phyloP scores from a whole-genome alignment of 768 basidiomycete species.

The Tephrocybe sp. region DNA sequence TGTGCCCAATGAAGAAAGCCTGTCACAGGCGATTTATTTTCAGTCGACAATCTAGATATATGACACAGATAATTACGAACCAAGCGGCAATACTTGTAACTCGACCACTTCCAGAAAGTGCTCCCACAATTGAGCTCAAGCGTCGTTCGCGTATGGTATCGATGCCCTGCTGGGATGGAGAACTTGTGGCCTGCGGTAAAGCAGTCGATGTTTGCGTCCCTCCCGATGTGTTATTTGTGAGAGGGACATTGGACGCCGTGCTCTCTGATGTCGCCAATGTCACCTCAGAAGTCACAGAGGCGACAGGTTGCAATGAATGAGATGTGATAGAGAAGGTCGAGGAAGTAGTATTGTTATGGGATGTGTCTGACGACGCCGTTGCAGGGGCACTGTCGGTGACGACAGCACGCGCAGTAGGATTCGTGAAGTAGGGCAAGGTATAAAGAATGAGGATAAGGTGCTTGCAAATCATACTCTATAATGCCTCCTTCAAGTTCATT shows the following conservation, averaged over 20 bases:
- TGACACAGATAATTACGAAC: neutral
- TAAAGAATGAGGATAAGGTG: neutral
- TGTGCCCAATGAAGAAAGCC: constrained; percentile 45
- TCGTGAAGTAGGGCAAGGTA: neutral
- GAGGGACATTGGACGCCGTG: no score
- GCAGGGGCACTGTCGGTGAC: neutral
- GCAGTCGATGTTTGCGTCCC: neutral
- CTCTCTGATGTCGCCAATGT: no score
- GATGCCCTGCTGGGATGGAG: constrained; percentile 27
- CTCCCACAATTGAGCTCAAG: constrained; percentile 40
- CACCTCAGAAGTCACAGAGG: neutral
- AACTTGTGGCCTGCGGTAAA: constrained; percentile 8
- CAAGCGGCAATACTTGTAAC: constrained; percentile 20
- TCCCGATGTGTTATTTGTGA: neutral
- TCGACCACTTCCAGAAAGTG: constrained; percentile 21
- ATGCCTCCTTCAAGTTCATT: neutral
- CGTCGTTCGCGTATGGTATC: constrained; percentile 33
- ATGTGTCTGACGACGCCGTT: neutral
- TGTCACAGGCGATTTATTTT: constrained; percentile 16
- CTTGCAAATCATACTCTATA: neutral
- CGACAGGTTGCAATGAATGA: neutral
- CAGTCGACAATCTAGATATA: neutral
- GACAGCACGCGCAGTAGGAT: neutral
- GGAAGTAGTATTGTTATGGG: neutral
- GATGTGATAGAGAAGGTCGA: neutral